These are phyloP conservation scores for Colletotrichum sp. DNA, from an alignment of 2,329 filamentous ascomycete species.

Conservation along the genomic window DNA sequence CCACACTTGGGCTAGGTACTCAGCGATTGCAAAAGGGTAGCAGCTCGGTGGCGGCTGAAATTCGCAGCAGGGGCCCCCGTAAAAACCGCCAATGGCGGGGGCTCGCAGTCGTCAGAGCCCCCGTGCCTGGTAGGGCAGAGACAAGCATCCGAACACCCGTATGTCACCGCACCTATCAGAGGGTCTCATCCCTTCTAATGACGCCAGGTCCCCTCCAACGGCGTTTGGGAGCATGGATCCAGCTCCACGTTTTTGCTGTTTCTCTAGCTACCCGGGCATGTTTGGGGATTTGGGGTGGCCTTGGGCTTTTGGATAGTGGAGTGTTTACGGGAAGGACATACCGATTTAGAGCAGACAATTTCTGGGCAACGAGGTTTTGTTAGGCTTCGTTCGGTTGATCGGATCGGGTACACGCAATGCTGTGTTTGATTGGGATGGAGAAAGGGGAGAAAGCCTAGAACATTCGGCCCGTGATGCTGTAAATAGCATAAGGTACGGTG, in stretches of 20 bases:
- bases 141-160: conserved; percentile 15
- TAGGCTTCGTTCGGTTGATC: not conserved
- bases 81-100: conserved; percentile 9
- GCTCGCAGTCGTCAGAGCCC: not conserved
- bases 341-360: not conserved
- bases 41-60: not conserved
- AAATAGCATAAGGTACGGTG: not conserved
- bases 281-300: not conserved
- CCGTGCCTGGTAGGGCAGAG: conserved; percentile 23
- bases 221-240: conserved; percentile 5
- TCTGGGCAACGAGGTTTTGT: not conserved
- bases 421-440: not conserved
- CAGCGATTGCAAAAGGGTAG: not conserved
- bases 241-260: conserved; percentile 5
- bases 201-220: conserved; percentile 16
- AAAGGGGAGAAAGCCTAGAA: not conserved
- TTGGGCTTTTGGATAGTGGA: not conserved
- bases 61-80: not conserved
- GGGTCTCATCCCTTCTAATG: conserved; percentile 5
- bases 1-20: not conserved
- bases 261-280: not conserved
- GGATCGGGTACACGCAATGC: not conserved
- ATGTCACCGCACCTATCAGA: conserved; percentile 19
- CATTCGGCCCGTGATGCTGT: not conserved
- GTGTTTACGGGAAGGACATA: not conserved